phyloP scores from a whole-genome alignment of 2,329 filamentous ascomycete genomes.

The Exophiala sp. region DNA sequence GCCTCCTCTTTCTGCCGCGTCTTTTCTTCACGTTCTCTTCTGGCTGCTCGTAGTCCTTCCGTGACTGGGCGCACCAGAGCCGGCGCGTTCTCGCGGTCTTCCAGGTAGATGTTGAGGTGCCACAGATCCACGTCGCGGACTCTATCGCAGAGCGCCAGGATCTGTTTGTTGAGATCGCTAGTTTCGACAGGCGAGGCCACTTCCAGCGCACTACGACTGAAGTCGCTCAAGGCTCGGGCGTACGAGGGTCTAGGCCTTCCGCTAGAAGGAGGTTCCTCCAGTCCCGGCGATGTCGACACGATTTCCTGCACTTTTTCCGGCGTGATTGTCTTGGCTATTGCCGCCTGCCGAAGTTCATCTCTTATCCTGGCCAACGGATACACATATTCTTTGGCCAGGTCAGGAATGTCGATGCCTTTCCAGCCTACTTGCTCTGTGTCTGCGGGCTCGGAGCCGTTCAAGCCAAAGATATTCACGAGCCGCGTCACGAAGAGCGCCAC shows the following conservation, averaged over 20 bases:
- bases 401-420: conserved; percentile 59
- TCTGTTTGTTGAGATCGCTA: conserved; percentile 58
- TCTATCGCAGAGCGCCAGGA: conserved; percentile 69
- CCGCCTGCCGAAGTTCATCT: conserved; percentile 53
- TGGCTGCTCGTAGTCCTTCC: conserved; percentile 49
- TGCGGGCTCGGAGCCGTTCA: conserved; percentile 44
- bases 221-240: conserved; percentile 26
- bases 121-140: conserved; percentile 77
- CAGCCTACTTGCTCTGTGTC: conserved; percentile 51
- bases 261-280: conserved; percentile 26
- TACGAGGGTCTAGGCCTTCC: conserved; percentile 25
- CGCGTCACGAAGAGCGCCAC: conserved; percentile 74
- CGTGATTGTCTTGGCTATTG: conserved; percentile 44
- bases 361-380: conserved; percentile 53
- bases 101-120: conserved; percentile 77
- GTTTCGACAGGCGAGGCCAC: conserved; percentile 46
- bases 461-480: conserved; percentile 76
- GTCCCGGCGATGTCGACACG: conserved; percentile 29
- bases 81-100: conserved; percentile 65
- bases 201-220: conserved; percentile 32
- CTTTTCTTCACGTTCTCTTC: conserved; percentile 49
- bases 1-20: conserved; percentile 47
- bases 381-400: conserved; percentile 55
- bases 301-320: conserved; percentile 37
- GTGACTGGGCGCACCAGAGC: conserved; percentile 68